Percentiles rank a stretch among this genome's conserved stretches.
Evolutionary conservation across 495 filamentous ascomycete genomes (phyloP).

Genomic region (Rusavskia elegans): DNA sequence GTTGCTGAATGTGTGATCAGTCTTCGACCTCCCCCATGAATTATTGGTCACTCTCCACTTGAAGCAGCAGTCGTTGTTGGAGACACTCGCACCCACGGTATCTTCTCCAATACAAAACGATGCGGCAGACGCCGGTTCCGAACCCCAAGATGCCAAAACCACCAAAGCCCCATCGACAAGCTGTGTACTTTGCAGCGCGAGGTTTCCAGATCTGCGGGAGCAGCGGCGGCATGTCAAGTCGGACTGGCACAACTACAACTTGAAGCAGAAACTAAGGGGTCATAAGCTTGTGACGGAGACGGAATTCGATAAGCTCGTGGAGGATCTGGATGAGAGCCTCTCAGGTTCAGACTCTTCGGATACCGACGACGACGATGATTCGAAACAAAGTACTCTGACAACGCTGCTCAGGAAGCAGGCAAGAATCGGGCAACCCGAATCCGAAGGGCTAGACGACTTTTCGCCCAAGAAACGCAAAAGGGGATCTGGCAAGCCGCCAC

Average conservation of each 20-base stretch:
- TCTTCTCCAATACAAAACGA: slow-evolving; percentile 3
- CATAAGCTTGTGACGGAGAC: slow-evolving; percentile 49
- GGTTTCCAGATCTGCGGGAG: slow-evolving; percentile 56
- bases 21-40: slow-evolving; percentile 74
- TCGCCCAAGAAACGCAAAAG: slow-evolving; percentile 28
- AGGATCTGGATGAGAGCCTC: slow-evolving; percentile 74
- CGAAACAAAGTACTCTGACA: slow-evolving; percentile 48
- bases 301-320: slow-evolving; percentile 74
- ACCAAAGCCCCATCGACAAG: slow-evolving; percentile 47
- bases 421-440: slow-evolving; percentile 39
- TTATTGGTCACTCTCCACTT: slow-evolving; percentile 53
- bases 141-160: slow-evolving; percentile 11
- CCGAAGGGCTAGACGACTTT: slow-evolving; percentile 30
- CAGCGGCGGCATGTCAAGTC: slow-evolving; percentile 76
- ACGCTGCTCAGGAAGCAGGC: slow-evolving; percentile 73
- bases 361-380: slow-evolving; percentile 36
- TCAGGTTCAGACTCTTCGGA: slow-evolving; percentile 54
- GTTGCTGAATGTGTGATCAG: slow-evolving; percentile 26
- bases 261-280: slow-evolving; percentile 74
- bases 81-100: slow-evolving; percentile 15
- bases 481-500: slow-evolving; percentile 49
- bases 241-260: slow-evolving; percentile 87
- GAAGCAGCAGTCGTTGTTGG: slow-evolving; percentile 28
- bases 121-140: slow-evolving; percentile 12
- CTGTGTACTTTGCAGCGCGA: slow-evolving; percentile 64